Evolutionary conservation across 2,329 filamentous ascomycete genomes (phyloP), one percentile per base, ranked within the genome.

Genomic region (Fusarium continuum): DNA sequence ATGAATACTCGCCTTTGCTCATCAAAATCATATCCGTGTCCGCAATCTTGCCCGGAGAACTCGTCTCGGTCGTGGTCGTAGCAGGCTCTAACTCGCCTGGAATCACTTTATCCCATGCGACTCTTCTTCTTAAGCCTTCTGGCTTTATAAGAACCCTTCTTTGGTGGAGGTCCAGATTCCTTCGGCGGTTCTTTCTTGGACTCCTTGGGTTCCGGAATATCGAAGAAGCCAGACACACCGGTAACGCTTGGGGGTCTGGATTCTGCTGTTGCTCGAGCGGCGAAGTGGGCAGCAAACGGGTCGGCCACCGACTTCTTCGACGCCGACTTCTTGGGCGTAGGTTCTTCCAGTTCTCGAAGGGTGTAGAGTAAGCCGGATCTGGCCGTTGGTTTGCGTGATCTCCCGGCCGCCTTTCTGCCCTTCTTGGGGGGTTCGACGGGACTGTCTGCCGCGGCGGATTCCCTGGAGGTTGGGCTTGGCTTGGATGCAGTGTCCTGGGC

Each of bases 251-350:
- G n/a, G 25, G 3, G 41, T 32, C 34, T 57, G 41, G 40, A 57
- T 4, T 44, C 2, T 25, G 17, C 22, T n/a, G 55, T 58, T 22
- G 13, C 22, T 28, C 55, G 53, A 5, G 17, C 20, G 36, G 53
- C 36, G 32, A 58, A 58, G 26, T 58, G 44, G 9, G 53, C 31
- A 8, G 22, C n/a, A 28, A 58, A 58, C 8, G 26, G 9, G 26
- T 58, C 55, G n/a, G 8, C 29, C 7, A 29, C 14, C 19, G 26
- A 34, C 26, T 43, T 28, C 14, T 19, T 20, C 8, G 25, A 26
- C 25, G 25, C n/a, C n/a, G n/a, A 26, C 25, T 26, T 26, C 25
- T 26, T 26, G 25, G 7, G 38, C 29, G 36, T n/a, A n/a, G 53
- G 36, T 13, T 32, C 46, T 23, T 41, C 32, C 6, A 55, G 28